Base-by-base conservation (phyloP, 441 rosid species). In the Theobroma grandiflorum region DNA sequence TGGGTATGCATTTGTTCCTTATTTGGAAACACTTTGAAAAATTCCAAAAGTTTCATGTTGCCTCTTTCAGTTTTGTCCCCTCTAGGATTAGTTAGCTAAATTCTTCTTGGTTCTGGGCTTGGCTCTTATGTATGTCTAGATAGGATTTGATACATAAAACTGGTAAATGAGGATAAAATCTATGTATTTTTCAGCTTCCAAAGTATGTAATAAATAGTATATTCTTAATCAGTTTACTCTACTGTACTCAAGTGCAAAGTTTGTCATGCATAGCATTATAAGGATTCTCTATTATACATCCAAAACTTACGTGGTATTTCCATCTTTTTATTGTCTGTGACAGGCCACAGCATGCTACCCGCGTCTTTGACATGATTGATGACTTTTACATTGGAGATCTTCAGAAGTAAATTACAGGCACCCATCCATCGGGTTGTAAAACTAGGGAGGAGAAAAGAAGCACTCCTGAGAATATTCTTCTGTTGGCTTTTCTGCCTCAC, bases 281-380 rank as follows among this genome's bases (percentile, higher is more conserved):
- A 14, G 55, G 20, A 33, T 74, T 26, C 31, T 22, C 0, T 71
- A 7, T 69, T 50, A 31, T 65, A 14, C 12, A 40, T 38, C 47
- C 31, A 57, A 20, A 63, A 45, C 26, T 53, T 65, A 55, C n/a
- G 16, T 64, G 43, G 40, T n/a, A 58, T 76, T 40, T 42, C 3
- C 35, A 26, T 70, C 22, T 6, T 49, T 72, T 72, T 52, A 40
- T 52, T n/a, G 37, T 22, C 42, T 43, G 4, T 77, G 71, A 45
- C 88, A 91, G 94, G 88, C 99, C 99, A 33, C 99, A 96, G 85
- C 99, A 96, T 76, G 95, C 92, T 0, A 88, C 94, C 72, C 88
- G 92, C 47, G 97, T 91, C 35, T 96, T 93, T 80, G 96, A 94
- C 86, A 92, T 93, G 92, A 89, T 96, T n/a, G 99, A 90, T 0